Evolutionary conservation across 2,329 filamentous ascomycete genomes (phyloP).

Genomic region (Aspergillus sp.): DNA sequence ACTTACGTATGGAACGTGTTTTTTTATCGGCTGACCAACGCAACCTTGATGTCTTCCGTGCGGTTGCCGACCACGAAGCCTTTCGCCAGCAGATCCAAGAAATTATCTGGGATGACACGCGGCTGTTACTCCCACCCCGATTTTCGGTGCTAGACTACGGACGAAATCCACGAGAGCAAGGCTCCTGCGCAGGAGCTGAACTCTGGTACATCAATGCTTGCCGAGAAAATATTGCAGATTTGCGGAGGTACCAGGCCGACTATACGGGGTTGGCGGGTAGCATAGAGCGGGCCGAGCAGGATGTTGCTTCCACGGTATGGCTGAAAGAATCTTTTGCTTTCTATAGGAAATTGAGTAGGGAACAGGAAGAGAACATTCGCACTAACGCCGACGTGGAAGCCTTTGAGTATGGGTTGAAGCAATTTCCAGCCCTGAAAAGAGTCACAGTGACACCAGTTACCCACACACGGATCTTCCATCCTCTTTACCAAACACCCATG

Average conservation of each 20-base stretch:
- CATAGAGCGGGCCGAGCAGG: neutral
- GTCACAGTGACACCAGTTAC: constrained; percentile 46
- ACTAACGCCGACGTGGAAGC: constrained; percentile 6
- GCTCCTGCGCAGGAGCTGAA: constrained; percentile 9
- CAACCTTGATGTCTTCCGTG: constrained; percentile 41
- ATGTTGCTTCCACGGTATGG: neutral
- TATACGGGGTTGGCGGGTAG: neutral
- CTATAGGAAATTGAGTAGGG: neutral
- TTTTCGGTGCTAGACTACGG: neutral
- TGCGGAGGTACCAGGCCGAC: constrained; percentile 18
- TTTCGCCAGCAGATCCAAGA: constrained; percentile 38
- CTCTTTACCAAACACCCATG: constrained; percentile 47
- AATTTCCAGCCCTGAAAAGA: constrained; percentile 39
- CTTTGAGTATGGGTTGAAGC: constrained; percentile 36
- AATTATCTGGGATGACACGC: constrained; percentile 40
- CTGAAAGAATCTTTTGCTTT: neutral
- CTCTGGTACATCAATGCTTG: constrained; percentile 20
- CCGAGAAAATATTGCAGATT: constrained; percentile 12
- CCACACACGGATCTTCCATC: constrained; percentile 40
- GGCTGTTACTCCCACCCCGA: constrained; percentile 2
- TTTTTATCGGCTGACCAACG: constrained; percentile 46
- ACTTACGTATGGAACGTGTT: constrained; percentile 37
- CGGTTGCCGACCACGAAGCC: constrained; percentile 39
- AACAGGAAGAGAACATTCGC: neutral
- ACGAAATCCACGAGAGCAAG: neutral